A percentile compares a stretch with the other conserved stretches of the same genome.
These are phyloP conservation scores for Leishmania guyanensis DNA, from an alignment of 208 protist genomes.

Conservation along the genomic window DNA sequence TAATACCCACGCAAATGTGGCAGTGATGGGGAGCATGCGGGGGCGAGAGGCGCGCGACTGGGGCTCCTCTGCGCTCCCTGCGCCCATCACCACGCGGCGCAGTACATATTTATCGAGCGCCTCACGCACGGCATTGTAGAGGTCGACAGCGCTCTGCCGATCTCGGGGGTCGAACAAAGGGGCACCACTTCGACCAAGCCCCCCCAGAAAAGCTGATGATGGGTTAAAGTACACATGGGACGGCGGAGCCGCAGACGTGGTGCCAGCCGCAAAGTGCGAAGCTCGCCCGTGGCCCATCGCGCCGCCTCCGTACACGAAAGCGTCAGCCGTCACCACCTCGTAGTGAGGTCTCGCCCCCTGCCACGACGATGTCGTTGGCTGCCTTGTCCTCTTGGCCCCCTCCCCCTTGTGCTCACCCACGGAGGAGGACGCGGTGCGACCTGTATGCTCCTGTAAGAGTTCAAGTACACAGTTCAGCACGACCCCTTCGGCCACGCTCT, in stretches of 20 bases:
- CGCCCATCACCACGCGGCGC: conserved; percentile 42
- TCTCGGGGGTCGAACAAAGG: conserved; percentile 36
- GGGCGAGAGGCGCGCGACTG: neutral
- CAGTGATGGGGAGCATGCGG: conserved; percentile 35
- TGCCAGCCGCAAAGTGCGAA: neutral
- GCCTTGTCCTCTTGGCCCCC: neutral
- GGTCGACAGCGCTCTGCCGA: conserved; percentile 34
- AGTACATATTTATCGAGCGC: conserved; percentile 75
- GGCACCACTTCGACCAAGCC: conserved; percentile 14
- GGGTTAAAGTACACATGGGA: neutral
- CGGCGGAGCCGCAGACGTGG: neutral
- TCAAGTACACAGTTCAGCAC: conserved; percentile 31
- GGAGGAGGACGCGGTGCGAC: neutral
- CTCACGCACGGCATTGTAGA: conserved; percentile 53
- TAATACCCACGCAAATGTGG: conserved; percentile 62
- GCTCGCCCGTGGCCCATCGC: neutral
- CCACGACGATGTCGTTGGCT: conserved; percentile 1
- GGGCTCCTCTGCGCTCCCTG: neutral
- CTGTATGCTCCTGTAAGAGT: conserved; percentile 22
- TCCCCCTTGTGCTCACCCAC: neutral
- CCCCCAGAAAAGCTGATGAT: neutral
- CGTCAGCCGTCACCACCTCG: conserved; percentile 52
- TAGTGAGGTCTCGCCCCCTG: conserved; percentile 23
- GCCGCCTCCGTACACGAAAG: conserved; percentile 25
- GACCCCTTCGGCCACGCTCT: conserved; percentile 20